Base-by-base conservation (phyloP, 2,329 filamentous ascomycete species). In the Penicillium nordicum region DNA sequence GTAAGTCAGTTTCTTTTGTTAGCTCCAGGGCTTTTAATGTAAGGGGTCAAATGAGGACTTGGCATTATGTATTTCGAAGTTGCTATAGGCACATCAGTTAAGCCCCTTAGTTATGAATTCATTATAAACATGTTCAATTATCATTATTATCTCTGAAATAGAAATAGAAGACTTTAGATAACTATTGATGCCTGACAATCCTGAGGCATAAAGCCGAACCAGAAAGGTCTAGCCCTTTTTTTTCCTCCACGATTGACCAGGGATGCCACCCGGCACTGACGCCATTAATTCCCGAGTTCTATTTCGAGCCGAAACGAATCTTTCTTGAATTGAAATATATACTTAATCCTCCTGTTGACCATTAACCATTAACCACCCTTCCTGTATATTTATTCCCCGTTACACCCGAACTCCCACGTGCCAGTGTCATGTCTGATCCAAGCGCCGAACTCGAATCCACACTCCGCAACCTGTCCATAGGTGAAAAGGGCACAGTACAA, bases 391-490 rank as follows among this genome's bases (percentile, higher is more conserved):
- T 21, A n/a, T 25, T 42, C 4, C 25, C 32, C 10, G 6, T 42
- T 25, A 25, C 30, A 36, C 16, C 36, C 47, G 27, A 16, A 18
- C 46, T 23, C 34, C 30, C 49, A 49, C 8, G 47, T 41, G 37
- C 53, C 36, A 42, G 42, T 50, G 37, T 55, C 43, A 66, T 66
- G 64, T 64, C 64, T 56, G 63, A 66, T 58, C 61, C 60, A 23
- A 42, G 61, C 30, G 42, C 53, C 51, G 69, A 71, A 56, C 68
- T 73, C 47, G 62, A 72, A 57, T 69, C 69, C n/a, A 64, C 67
- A 37, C 66, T 73, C 38, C 65, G 64, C 53, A 55, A 64, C 49
- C 68, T 73, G 14, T 62, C 65, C 50, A 68, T 74, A 59, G 63
- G 63, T 50, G 62, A 63, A 53, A 69, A 69, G 48, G 67, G 63